Percentiles rank a stretch among this genome's conserved stretches.
Evolutionary conservation across 1,284 basidiomycete genomes (phyloP).

Genomic region (Sutorius eximius): DNA sequence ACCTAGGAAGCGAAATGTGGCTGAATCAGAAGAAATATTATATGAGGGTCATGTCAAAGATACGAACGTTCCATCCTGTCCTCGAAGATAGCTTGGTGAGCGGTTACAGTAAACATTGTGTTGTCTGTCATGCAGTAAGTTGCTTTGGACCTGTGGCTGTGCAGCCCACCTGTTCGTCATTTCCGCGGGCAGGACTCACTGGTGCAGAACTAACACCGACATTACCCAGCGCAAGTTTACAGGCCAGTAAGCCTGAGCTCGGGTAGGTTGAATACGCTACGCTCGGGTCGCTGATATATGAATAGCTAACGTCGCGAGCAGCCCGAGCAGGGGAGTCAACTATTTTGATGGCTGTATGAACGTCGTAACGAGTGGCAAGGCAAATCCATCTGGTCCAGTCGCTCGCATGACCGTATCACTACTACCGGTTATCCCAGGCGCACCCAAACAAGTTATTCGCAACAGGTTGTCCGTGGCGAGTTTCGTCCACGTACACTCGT

Average conservation of each 20-base stretch:
- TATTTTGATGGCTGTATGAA: not conserved
- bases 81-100: constrained; percentile 88
- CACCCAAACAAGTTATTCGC: not conserved
- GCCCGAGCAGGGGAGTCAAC: not conserved
- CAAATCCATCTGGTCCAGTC: not conserved
- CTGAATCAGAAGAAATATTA: not conserved
- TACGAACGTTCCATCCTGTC: constrained; percentile 90
- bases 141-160: too few species aligned
- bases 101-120: constrained; percentile 90
- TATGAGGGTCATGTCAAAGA: constrained; percentile 85
- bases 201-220: too few species aligned
- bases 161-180: too few species aligned
- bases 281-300: too few species aligned
- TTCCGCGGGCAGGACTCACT: too few species aligned
- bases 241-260: too few species aligned
- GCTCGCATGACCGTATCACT: too few species aligned
- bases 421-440: not conserved
- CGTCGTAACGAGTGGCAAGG: not conserved
- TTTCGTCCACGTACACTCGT: constrained; percentile 2
- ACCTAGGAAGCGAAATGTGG: not conserved
- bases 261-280: too few species aligned
- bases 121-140: constrained; percentile 60
- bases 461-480: constrained; percentile 7
- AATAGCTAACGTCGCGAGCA: too few species aligned
- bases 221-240: too few species aligned